phyloP scores from a whole-genome alignment of 345 rosid genomes.

The Brassica napus region DNA sequence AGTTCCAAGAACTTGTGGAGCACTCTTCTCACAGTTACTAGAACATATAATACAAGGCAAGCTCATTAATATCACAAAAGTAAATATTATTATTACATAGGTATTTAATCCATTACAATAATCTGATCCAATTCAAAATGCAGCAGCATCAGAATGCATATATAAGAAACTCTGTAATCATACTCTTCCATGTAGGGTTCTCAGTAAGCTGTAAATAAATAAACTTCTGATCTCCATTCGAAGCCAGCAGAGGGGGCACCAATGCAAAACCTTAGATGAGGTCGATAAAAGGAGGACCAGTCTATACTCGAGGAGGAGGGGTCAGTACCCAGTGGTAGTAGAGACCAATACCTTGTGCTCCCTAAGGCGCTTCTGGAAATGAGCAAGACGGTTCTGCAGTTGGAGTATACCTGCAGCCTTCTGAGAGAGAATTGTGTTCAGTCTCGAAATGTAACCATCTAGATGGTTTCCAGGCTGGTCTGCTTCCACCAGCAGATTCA shows the following conservation, averaged over 20 bases:
- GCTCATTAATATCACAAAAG: constrained; percentile 30
- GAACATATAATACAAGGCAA: constrained; percentile 3
- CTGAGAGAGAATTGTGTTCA: constrained; percentile 77
- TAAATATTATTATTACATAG: constrained; percentile 32
- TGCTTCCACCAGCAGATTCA: constrained; percentile 87
- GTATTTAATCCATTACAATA: constrained; percentile 39
- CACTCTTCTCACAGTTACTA: background rate
- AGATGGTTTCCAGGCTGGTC: constrained; percentile 97
- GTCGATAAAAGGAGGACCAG: constrained; percentile 38
- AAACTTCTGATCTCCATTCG: constrained; percentile 24
- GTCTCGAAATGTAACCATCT: constrained; percentile 68
- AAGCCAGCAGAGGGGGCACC: constrained; percentile 11
- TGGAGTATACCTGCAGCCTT: constrained; percentile 89
- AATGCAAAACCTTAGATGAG: constrained; percentile 29
- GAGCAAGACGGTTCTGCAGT: constrained; percentile 75
- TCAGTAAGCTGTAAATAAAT: constrained; percentile 22
- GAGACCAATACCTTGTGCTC: constrained; percentile 87
- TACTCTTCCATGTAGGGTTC: constrained; percentile 23
- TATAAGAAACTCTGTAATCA: constrained; percentile 21
- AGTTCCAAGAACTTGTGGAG: background rate
- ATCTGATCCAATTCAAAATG: constrained; percentile 22
- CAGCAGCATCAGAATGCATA: constrained; percentile 19
- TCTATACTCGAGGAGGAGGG: constrained; percentile 21
- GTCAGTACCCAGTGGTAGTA: constrained; percentile 59
- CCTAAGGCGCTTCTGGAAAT: constrained; percentile 86